Evolutionary conservation across 2,329 filamentous ascomycete species (phyloP).

Genomic region (Ceratocystis ficicola): DNA sequence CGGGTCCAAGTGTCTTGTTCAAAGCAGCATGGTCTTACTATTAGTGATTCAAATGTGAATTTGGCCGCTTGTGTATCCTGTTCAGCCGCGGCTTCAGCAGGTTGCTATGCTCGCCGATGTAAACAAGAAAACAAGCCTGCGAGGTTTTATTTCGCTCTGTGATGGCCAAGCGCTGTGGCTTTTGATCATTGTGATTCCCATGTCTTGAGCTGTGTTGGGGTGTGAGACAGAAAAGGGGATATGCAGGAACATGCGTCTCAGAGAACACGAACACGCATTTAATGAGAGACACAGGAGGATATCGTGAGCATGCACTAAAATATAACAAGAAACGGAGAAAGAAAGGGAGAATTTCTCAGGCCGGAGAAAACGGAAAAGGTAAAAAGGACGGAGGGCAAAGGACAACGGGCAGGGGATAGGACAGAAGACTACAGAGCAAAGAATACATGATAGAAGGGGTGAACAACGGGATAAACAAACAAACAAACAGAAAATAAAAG

Average conservation of each 20-base stretch:
- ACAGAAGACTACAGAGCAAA: neutral
- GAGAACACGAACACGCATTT: constrained; percentile 1
- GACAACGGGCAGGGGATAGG: neutral
- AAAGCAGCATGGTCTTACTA: neutral
- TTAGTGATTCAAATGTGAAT: neutral
- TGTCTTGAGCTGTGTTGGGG: neutral
- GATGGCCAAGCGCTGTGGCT: neutral
- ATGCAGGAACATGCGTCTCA: constrained; percentile 10
- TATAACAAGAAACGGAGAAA: neutral
- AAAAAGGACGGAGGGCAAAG: neutral
- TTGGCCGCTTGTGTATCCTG: neutral
- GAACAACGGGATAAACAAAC: neutral
- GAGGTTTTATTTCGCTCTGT: neutral
- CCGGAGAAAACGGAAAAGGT: neutral
- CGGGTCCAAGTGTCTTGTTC: neutral
- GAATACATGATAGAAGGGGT: neutral
- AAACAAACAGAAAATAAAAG: neutral
- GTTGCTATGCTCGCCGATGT: neutral
- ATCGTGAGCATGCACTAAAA: neutral
- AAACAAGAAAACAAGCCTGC: neutral
- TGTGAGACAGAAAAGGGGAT: constrained; percentile 1
- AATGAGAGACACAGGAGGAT: neutral
- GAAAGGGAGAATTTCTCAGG: neutral
- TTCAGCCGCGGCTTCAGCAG: neutral
- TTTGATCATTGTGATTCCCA: neutral